Conservation (phyloP, 352 stramenopile species). For the Phytopythium ostracodes region DNA sequence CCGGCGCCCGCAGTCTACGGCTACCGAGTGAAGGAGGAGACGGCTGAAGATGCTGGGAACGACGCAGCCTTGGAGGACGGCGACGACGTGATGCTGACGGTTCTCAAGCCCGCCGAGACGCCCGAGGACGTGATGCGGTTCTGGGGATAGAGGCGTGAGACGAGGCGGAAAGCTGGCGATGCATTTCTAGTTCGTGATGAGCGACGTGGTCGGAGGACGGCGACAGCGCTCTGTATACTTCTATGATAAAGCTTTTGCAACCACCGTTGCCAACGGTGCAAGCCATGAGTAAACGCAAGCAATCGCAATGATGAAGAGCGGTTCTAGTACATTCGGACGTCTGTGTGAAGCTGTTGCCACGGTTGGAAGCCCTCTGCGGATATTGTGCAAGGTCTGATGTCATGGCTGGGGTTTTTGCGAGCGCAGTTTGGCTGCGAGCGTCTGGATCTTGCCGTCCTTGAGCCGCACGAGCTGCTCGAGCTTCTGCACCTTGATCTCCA, state of each 20-base stretch:
- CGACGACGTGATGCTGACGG: slow-evolving; percentile 51
- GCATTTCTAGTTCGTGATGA: no score
- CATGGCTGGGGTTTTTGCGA: slow-evolving; percentile 56
- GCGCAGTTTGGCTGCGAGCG: slow-evolving; percentile 80
- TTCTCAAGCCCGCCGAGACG: slow-evolving; percentile 74
- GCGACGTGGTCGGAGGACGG: no score
- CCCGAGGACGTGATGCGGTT: slow-evolving; percentile 76
- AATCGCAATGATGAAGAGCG: background rate
- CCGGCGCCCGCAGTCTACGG: slow-evolving; percentile 78
- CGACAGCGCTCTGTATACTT: no score
- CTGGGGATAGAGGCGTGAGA: slow-evolving; percentile 51
- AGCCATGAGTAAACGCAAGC: background rate
- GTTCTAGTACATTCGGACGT: background rate
- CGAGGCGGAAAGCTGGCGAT: no score
- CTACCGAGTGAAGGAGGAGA: slow-evolving; percentile 33
- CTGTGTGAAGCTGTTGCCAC: background rate
- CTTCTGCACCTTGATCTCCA: slow-evolving; percentile 95
- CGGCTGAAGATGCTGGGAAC: background rate
- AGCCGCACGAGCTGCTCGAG: slow-evolving; percentile 93
- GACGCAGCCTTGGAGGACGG: slow-evolving; percentile 7
- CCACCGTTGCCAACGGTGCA: background rate
- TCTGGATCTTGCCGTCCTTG: slow-evolving; percentile 94
- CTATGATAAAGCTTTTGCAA: background rate
- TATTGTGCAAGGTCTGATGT: background rate
- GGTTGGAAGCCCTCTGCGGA: background rate